Conservation (phyloP, 2,329 filamentous ascomycete genomes). For the Aspergillus flavus region DNA sequence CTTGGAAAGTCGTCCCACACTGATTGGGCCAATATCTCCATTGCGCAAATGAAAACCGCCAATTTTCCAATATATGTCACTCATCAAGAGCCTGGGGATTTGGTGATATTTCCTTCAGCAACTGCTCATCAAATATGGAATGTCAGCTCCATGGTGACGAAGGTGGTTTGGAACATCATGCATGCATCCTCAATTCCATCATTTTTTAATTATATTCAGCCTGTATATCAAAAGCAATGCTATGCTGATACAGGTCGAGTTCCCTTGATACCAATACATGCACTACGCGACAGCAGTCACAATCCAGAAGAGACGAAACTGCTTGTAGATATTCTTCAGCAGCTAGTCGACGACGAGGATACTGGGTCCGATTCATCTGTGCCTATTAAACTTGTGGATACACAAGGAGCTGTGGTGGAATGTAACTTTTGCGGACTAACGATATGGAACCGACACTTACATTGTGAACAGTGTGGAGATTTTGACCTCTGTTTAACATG, state of each 20-base stretch:
- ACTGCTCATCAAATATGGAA: slow-evolving; percentile 44
- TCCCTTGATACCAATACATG: slow-evolving; percentile 33
- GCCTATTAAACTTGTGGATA: slow-evolving; percentile 30
- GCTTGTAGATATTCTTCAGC: slow-evolving; percentile 32
- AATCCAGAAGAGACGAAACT: slow-evolving; percentile 26
- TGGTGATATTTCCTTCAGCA: slow-evolving; percentile 40
- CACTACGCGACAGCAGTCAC: slow-evolving; percentile 18
- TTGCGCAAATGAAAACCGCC: slow-evolving; percentile 32
- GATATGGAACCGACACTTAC: slow-evolving; percentile 43
- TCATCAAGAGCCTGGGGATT: slow-evolving; percentile 36
- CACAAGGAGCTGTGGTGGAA: slow-evolving; percentile 36
- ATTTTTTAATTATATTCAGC: slow-evolving; percentile 39
- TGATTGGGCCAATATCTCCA: slow-evolving; percentile 37
- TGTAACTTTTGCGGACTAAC: slow-evolving; percentile 41
- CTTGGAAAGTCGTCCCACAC: slow-evolving; percentile 38
- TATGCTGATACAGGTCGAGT: slow-evolving; percentile 34
- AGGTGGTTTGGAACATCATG: slow-evolving; percentile 42
- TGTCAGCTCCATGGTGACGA: slow-evolving; percentile 35
- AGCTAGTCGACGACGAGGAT: slow-evolving; percentile 36
- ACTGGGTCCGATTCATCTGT: slow-evolving; percentile 26
- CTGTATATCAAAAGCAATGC: slow-evolving; percentile 37
- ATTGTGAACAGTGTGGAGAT: slow-evolving; percentile 39
- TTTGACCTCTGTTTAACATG: slow-evolving; percentile 41
- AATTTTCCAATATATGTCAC: slow-evolving; percentile 41
- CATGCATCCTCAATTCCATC: slow-evolving; percentile 37